A percentile compares a stretch with the other conserved stretches of the same genome.
Evolutionary conservation across 495 filamentous ascomycete genomes (phyloP).

Genomic region (Penicillium daleae): DNA sequence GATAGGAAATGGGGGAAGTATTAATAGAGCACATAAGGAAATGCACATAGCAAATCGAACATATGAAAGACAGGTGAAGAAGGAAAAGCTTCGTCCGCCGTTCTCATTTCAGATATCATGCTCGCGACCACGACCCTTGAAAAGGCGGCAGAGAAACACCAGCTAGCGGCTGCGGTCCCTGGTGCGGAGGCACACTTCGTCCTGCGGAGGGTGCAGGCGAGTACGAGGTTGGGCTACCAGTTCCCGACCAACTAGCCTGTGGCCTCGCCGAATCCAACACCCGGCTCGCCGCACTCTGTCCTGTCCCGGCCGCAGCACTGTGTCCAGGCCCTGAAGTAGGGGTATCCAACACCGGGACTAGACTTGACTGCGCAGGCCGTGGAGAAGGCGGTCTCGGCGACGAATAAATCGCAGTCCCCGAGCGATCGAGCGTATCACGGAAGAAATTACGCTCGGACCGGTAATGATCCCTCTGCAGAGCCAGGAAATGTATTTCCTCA

Average conservation of each 20-base stretch:
- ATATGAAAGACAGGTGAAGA: slow-evolving; percentile 9
- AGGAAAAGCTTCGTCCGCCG: not conserved
- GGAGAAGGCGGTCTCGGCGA: slow-evolving; percentile 51
- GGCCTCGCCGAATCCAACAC: slow-evolving; percentile 19
- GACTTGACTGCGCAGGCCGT: slow-evolving; percentile 13
- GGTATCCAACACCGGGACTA: slow-evolving; percentile 13
- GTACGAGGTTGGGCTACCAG: slow-evolving; percentile 27
- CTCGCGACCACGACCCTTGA: slow-evolving; percentile 29
- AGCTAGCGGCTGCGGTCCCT: slow-evolving; percentile 20
- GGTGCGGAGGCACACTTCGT: slow-evolving; percentile 11
- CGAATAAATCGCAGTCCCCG: slow-evolving; percentile 47
- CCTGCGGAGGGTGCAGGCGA: slow-evolving; percentile 17
- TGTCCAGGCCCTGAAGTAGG: not conserved
- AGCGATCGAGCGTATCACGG: slow-evolving; percentile 61
- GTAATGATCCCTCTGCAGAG: slow-evolving; percentile 59
- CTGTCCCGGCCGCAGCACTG: not conserved
- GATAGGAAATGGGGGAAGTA: not conserved
- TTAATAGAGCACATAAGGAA: slow-evolving; percentile 11
- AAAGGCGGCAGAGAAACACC: slow-evolving; percentile 29
- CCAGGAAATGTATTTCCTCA: slow-evolving; percentile 58
- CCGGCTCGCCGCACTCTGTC: slow-evolving; percentile 7
- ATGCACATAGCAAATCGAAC: slow-evolving; percentile 11
- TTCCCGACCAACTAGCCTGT: slow-evolving; percentile 25
- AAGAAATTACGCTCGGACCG: slow-evolving; percentile 66
- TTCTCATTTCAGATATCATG: slow-evolving; percentile 1